Conservation (phyloP, 2,329 filamentous ascomycete species). For the Aspergillus tamarii region DNA sequence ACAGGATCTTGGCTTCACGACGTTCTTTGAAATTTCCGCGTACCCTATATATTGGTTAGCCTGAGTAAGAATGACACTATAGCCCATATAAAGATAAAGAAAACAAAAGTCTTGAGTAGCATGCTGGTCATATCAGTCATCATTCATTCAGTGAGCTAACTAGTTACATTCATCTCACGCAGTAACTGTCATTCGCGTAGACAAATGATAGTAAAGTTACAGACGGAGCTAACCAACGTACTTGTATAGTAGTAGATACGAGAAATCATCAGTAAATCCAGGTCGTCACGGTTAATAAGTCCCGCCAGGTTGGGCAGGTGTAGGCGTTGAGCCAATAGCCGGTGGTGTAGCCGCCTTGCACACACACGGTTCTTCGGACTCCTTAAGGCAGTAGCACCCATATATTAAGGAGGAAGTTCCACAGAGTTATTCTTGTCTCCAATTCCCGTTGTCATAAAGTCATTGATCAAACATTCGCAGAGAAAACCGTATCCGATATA, state of each 20-base stretch:
- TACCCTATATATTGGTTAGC: background rate
- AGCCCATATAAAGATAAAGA: background rate
- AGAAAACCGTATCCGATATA: conserved; percentile 1
- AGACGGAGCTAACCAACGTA: background rate
- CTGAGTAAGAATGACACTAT: background rate
- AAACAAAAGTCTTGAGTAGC: background rate
- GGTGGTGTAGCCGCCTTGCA: background rate
- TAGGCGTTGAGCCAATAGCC: background rate
- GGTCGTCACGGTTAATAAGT: background rate
- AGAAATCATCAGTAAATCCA: background rate
- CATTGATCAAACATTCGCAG: background rate
- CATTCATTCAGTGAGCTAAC: background rate
- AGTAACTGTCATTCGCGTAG: background rate
- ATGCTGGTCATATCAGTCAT: background rate
- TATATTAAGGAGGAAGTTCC: background rate
- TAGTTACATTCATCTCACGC: background rate
- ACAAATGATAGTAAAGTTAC: background rate
- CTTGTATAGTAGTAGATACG: background rate
- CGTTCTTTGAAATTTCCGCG: background rate
- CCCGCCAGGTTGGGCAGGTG: background rate
- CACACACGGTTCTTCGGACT: background rate
- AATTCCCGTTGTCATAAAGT: background rate
- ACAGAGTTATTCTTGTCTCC: background rate
- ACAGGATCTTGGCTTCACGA: background rate
- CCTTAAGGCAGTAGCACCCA: background rate